phyloP scores from a whole-genome alignment of 225 moss, liverwort and hornwort genomes.

The Bryoerythrophyllum caledonicum region DNA sequence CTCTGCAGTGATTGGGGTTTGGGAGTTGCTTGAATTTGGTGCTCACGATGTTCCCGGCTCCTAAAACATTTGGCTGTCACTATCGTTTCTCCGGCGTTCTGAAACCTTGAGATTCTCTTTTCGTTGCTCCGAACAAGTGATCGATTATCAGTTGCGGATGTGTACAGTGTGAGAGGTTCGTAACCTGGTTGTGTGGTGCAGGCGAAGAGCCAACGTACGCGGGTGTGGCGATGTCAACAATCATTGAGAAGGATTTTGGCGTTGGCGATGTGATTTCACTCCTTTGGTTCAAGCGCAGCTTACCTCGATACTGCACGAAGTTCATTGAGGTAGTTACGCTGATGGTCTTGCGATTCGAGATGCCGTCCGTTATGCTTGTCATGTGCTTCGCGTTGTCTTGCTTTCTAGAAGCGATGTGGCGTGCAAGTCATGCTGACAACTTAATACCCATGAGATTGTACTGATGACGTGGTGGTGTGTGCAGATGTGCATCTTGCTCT shows the following conservation, averaged over 20 bases:
- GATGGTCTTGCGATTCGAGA: background rate
- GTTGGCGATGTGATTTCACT: constrained; percentile 91
- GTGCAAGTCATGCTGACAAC: background rate
- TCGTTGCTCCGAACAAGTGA: background rate
- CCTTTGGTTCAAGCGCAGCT: constrained; percentile 89
- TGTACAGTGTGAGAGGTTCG: background rate
- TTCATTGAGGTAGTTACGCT: constrained; percentile 64
- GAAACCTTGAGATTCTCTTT: background rate
- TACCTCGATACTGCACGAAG: constrained; percentile 86
- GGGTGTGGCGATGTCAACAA: constrained; percentile 85
- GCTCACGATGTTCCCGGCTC: background rate
- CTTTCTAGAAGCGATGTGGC: background rate
- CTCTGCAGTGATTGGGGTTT: background rate
- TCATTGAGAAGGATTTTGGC: constrained; percentile 79
- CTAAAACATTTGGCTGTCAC: background rate
- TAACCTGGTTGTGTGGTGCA: constrained; percentile 7
- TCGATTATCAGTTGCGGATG: background rate
- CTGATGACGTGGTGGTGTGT: background rate
- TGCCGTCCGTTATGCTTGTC: background rate
- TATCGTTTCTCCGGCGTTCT: background rate
- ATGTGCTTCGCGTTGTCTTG: background rate
- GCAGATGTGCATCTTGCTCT: constrained; percentile 89
- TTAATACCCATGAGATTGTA: no score
- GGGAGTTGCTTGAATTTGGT: background rate
- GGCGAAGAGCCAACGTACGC: constrained; percentile 95